Percentiles rank a stretch among this genome's conserved stretches.
phyloP scores from a whole-genome alignment of 169 alveolate genomes.

The Babesia sp. region DNA sequence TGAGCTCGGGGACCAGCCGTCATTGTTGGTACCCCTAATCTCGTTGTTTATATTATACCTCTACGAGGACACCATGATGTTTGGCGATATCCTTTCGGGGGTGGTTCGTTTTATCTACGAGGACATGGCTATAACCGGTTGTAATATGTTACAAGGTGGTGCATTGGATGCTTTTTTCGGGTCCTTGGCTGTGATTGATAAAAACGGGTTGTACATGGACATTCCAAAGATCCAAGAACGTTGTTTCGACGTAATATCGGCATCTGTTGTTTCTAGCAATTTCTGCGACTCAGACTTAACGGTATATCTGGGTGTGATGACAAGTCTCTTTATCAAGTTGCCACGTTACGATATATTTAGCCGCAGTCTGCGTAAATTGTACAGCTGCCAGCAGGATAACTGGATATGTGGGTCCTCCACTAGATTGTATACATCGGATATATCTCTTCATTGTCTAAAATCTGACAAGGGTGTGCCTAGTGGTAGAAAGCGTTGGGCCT shows the following conservation, averaged over 20 bases:
- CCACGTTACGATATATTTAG: constrained; percentile 3
- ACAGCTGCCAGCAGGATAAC: background rate
- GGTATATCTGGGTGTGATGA: constrained; percentile 2
- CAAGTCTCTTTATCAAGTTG: background rate
- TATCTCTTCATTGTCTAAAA: background rate
- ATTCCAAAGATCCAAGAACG: background rate
- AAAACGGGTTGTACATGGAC: constrained; percentile 9
- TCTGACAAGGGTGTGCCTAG: background rate
- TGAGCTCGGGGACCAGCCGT: constrained; percentile 1
- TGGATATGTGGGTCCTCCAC: background rate
- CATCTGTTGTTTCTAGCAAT: background rate
- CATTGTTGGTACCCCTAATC: constrained; percentile 5
- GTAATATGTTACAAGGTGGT: constrained; percentile 22
- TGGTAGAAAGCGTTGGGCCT: background rate
- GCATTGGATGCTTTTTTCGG: constrained; percentile 53
- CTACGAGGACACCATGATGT: background rate
- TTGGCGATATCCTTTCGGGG: background rate
- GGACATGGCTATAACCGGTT: background rate
- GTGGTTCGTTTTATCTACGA: background rate
- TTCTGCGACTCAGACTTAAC: background rate
- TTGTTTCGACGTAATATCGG: background rate
- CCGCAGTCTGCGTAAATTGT: background rate
- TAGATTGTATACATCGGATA: background rate
- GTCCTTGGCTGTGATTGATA: background rate
- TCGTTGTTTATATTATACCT: background rate